A percentile compares a stretch with the other conserved stretches of the same genome.
Conservation (phyloP, 2,329 filamentous ascomycete genomes). For the Sarocladium strictum region DNA sequence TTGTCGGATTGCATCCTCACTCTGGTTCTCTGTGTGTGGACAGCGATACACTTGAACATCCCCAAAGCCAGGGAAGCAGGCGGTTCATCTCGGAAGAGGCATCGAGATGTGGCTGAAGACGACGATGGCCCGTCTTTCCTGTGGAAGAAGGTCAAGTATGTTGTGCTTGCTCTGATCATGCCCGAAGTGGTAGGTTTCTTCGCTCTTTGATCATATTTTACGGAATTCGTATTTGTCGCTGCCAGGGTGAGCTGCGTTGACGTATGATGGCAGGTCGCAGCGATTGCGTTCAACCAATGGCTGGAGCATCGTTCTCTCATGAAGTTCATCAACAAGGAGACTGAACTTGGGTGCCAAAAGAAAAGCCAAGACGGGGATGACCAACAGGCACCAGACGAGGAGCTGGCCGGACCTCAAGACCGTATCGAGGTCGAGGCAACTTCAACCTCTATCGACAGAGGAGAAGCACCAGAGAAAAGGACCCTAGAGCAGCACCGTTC, state of each 20-base stretch:
- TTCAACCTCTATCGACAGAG: not conserved
- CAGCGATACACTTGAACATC: not conserved
- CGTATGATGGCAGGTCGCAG: not conserved
- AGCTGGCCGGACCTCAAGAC: not conserved
- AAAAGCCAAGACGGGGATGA: not conserved
- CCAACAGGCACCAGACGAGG: not conserved
- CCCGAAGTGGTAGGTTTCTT: not conserved
- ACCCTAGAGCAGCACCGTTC: too few species aligned
- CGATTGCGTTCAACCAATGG: constrained; percentile 2
- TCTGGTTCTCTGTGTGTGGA: not conserved
- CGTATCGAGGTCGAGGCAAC: not conserved
- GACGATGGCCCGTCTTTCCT: not conserved
- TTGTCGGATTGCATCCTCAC: not conserved
- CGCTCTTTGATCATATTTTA: not conserved
- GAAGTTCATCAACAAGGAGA: constrained; percentile 5
- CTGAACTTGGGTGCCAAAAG: not conserved
- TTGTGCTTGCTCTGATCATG: not conserved
- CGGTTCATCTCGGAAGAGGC: not conserved
- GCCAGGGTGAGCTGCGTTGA: not conserved
- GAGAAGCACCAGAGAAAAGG: not conserved
- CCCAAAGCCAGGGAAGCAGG: not conserved
- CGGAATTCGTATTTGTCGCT: too few species aligned
- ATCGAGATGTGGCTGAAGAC: not conserved
- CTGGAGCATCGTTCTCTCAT: not conserved
- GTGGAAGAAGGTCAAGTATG: constrained; percentile 5